Base-by-base conservation (phyloP, 2,329 filamentous ascomycete genomes). In the Alternaria dauci region DNA sequence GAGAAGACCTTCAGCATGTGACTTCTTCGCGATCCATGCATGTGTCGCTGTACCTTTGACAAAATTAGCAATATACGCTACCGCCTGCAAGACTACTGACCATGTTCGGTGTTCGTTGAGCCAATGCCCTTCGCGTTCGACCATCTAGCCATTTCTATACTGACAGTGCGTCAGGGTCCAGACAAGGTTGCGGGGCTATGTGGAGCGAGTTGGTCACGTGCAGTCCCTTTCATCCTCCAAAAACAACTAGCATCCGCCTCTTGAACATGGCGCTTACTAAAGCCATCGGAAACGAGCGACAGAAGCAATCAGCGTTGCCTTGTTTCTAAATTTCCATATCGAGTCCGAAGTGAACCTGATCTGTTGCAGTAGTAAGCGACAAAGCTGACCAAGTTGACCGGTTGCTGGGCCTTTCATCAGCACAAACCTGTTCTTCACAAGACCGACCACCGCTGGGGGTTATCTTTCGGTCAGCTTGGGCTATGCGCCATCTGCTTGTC, bases 341-440 rank as follows among this genome's bases (percentile, higher is more conserved):
- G 16, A n/a, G 5, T 50, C 30, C 46, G 23, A 20, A 36, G 8
- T 36, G 46, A 50, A 26, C 8, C 20, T 50, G 20, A 50, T 36
- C 30, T 50, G 32, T 26, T 34, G 8, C n/a, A 23, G 23, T 36
- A 38, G 52, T 28, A 43, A 47, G 52, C 52, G 18, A 28, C 8
- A 38, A 25, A 38, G 41, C 52, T 55, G 32, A 38, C 42, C 30
- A 18, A 36, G 30, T 46, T 60, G 30, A 60, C 58, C 58, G 58
- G 53, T 57, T 46, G 26, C 41, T 60, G 48, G 20, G n/a, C 32
- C 41, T 50, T 50, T 38, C 57, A 43, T 60, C 58, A 60, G 58
- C 58, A 52, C 30, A 38, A 52, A 41, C 18, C 41, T 47, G 41
- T 47, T 52, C 53, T 51, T 34, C 1, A 25, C 20, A 12, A 41